These are phyloP conservation scores for Micractinium conductrix DNA, from an alignment of 139 green algal genomes.

Conservation along the genomic window DNA sequence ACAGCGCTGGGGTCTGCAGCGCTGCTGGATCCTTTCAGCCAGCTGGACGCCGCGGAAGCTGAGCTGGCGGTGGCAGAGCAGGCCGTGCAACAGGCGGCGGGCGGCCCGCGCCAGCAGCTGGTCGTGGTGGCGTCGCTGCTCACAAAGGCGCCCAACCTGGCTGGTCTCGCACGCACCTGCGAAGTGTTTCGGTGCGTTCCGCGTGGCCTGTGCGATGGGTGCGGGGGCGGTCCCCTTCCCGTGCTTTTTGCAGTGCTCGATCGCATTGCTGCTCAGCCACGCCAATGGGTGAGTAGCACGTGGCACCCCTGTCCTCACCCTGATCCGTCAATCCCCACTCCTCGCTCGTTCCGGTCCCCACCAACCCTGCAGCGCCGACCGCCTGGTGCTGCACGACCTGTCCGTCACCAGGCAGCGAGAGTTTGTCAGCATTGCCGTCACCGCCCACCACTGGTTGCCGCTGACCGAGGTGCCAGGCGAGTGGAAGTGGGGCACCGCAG, in stretches of 20 bases:
- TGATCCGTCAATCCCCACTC: too few relatives aligned
- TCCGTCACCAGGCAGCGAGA: slow-evolving; percentile 55
- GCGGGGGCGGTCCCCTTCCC: too few relatives aligned
- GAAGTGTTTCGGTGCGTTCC: slow-evolving; percentile 65
- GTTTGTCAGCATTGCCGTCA: slow-evolving; percentile 86
- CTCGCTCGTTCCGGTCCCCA: background rate
- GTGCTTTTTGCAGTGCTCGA: too few relatives aligned
- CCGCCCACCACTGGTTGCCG: slow-evolving; percentile 89
- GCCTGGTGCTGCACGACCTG: slow-evolving; percentile 82
- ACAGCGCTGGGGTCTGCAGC: slow-evolving; percentile 4
- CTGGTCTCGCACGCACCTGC: slow-evolving; percentile 88
- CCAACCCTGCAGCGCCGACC: slow-evolving; percentile 61
- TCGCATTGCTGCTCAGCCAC: too few relatives aligned
- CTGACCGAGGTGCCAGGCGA: slow-evolving; percentile 72
- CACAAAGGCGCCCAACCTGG: slow-evolving; percentile 90
- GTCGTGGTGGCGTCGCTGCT: slow-evolving; percentile 93
- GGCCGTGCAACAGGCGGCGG: slow-evolving; percentile 25
- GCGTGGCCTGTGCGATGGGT: background rate
- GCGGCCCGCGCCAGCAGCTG: slow-evolving; percentile 62
- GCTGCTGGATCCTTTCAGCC: too few relatives aligned
- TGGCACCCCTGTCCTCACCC: too few relatives aligned
- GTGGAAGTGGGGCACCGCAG: background rate
- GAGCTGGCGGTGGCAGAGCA: slow-evolving; percentile 36
- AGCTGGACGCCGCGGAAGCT: background rate
- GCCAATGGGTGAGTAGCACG: too few relatives aligned